Evolutionary conservation across 2,329 filamentous ascomycete genomes (phyloP), one percentile per base, ranked within the genome.

Genomic region (Ophiosphaerella narmari): DNA sequence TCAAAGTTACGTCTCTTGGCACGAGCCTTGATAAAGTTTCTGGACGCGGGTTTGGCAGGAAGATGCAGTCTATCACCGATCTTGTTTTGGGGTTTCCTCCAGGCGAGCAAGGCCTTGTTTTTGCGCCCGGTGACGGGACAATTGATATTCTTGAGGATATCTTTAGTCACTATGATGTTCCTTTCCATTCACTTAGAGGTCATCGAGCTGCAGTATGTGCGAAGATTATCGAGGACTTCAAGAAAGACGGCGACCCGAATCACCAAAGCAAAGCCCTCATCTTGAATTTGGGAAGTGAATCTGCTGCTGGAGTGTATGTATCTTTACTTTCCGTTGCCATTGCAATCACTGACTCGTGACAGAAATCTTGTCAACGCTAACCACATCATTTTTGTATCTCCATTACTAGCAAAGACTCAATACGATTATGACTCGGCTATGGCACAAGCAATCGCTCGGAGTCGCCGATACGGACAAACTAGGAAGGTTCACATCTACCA

Each of bases 281-380:
- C 13, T 71, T 89, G 26, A 80, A 83, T 48, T 72, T 85, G 2
- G 78, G 77, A 1, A 78, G 78, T 54, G 81, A 82, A 31, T 80
- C 81, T 45, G 82, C 85, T 2, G 79, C 85, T 29, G 86, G 86
- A 43, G 68, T 81, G 82, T 83, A 75, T 79, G 80, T 77, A 14
- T 13, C 1, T 41, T 7, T 18, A 8, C 32, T 40, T 4, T 5
- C 5, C 2, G 11, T 16, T 16, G 9, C 12, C 6, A 21, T 8
- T 34, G 5, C 26, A 33, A 5, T 12, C 14, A 36, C 50, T 55
- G 16, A 54, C 32, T 29, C 11, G 13, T 35, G 23, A 21, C 31
- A 84, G 81, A 8, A 88, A 89, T 55, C 69, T 89, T 1, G 82
- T 84, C 39, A 79, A 78, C 34, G 84, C 85, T 0, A 87, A 86